These are phyloP conservation scores for Hamamelis virginiana DNA, from an alignment of 164 flowering plant species.

Conservation along the genomic window DNA sequence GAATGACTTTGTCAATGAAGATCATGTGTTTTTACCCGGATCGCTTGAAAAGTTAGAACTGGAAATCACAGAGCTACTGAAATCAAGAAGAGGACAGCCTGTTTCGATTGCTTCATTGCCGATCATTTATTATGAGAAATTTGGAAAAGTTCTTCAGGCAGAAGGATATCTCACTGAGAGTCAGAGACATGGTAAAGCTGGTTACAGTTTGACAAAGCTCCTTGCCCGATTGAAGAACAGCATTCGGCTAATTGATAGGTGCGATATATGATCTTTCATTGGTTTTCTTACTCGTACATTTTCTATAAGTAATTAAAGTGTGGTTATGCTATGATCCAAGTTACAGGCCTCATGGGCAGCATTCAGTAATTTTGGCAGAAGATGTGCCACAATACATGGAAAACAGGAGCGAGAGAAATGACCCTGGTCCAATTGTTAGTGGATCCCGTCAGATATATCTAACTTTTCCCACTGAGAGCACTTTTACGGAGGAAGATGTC, in stretches of 20 bases:
- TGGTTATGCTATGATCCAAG: slow-evolving; percentile 9
- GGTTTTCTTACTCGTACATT: background rate
- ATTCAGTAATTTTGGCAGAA: slow-evolving; percentile 74
- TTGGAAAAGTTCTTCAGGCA: slow-evolving; percentile 72
- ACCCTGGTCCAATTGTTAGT: slow-evolving; percentile 63
- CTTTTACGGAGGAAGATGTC: slow-evolving; percentile 85
- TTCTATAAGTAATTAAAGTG: background rate
- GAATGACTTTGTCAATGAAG: slow-evolving; percentile 41
- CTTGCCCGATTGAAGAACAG: slow-evolving; percentile 72
- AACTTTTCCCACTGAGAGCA: slow-evolving; percentile 95
- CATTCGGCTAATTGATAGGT: slow-evolving; percentile 82
- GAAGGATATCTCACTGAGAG: slow-evolving; percentile 93
- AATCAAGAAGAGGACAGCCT: slow-evolving; percentile 63
- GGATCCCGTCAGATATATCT: slow-evolving; percentile 86
- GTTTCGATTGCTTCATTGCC: slow-evolving; percentile 89
- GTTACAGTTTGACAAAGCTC: slow-evolving; percentile 81
- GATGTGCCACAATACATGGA: slow-evolving; percentile 67
- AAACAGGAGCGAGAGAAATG: slow-evolving; percentile 51
- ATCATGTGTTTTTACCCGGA: slow-evolving; percentile 52
- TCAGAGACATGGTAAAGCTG: slow-evolving; percentile 91
- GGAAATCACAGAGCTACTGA: slow-evolving; percentile 74
- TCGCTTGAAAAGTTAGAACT: slow-evolving; percentile 73
- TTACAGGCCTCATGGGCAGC: slow-evolving; percentile 94
- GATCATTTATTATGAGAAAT: slow-evolving; percentile 69
- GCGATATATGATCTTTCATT: background rate